phyloP scores from a whole-genome alignment of 116 monocot genomes.

The Zostera marina region DNA sequence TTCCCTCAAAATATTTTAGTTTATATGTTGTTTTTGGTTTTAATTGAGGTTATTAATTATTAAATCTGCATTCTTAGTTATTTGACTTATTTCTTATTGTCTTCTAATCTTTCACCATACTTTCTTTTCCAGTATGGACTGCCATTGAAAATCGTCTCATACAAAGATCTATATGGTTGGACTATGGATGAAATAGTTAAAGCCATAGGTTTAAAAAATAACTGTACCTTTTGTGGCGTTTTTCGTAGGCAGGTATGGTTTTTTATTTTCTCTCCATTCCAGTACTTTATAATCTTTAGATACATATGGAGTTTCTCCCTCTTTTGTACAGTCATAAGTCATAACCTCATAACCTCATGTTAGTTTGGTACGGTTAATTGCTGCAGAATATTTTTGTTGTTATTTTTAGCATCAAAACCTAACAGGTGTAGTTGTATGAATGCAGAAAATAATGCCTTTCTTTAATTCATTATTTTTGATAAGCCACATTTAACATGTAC shows the following conservation, averaged over 20 bases:
- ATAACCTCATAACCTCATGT: neutral
- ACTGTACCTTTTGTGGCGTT: constrained; percentile 99
- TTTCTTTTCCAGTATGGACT: constrained; percentile 68
- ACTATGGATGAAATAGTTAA: constrained; percentile 99
- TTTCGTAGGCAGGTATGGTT: constrained; percentile 84
- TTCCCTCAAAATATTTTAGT: neutral
- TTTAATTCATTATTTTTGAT: too few species aligned
- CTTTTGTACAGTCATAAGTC: too few species aligned
- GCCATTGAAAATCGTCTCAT: constrained; percentile 88
- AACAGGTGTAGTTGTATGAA: too few species aligned
- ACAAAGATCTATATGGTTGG: constrained; percentile 98
- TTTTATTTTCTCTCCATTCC: constrained; percentile 1
- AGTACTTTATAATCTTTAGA: too few species aligned
- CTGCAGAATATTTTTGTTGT: too few species aligned
- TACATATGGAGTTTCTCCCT: neutral
- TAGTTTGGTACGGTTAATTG: too few species aligned
- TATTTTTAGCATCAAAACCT: too few species aligned
- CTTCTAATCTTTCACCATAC: neutral
- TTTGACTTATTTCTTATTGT: neutral
- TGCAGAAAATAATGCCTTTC: too few species aligned
- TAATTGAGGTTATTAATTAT: neutral
- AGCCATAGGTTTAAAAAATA: constrained; percentile 89
- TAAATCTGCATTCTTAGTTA: neutral
- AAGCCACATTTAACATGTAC: too few species aligned
- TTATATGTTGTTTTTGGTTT: too few species aligned